Evolutionary conservation across 2,329 filamentous ascomycete genomes (phyloP).

Genomic region (Aspergillus luchuensis): DNA sequence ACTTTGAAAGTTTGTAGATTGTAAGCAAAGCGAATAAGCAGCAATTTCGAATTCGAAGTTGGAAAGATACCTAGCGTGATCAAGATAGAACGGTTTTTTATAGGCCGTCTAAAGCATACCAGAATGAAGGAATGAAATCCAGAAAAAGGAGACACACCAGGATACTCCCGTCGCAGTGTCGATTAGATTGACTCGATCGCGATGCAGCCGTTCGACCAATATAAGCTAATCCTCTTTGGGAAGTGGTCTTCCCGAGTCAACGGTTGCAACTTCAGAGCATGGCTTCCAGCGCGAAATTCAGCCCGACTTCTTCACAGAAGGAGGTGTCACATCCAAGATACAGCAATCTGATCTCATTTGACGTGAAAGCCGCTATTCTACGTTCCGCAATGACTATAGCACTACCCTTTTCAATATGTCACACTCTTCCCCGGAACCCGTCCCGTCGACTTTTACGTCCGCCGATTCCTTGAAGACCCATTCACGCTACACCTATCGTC

Average conservation of each 20-base stretch:
- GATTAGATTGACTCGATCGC: neutral
- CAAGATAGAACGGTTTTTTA: too few species aligned
- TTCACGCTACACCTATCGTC: conserved; percentile 82
- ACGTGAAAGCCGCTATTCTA: neutral
- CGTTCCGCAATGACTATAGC: conserved; percentile 21
- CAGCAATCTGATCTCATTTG: neutral
- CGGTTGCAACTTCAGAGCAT: neutral
- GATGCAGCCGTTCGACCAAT: neutral
- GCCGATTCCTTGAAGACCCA: conserved; percentile 32
- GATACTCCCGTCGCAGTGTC: neutral
- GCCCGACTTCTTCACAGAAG: neutral
- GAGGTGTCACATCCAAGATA: neutral
- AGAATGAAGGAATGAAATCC: too few species aligned
- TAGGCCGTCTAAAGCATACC: too few species aligned
- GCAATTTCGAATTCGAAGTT: neutral
- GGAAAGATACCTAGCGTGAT: neutral
- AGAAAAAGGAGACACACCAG: neutral
- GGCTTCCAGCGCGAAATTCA: neutral
- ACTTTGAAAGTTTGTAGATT: neutral
- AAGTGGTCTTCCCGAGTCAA: neutral
- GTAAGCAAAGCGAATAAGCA: neutral
- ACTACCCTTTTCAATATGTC: conserved; percentile 52
- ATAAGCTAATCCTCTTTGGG: neutral
- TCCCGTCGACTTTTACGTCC: conserved; percentile 50
- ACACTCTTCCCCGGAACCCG: conserved; percentile 62